These are phyloP conservation scores for Penicillium crystallinum DNA, from an alignment of 495 filamentous ascomycete species.

Conservation along the genomic window DNA sequence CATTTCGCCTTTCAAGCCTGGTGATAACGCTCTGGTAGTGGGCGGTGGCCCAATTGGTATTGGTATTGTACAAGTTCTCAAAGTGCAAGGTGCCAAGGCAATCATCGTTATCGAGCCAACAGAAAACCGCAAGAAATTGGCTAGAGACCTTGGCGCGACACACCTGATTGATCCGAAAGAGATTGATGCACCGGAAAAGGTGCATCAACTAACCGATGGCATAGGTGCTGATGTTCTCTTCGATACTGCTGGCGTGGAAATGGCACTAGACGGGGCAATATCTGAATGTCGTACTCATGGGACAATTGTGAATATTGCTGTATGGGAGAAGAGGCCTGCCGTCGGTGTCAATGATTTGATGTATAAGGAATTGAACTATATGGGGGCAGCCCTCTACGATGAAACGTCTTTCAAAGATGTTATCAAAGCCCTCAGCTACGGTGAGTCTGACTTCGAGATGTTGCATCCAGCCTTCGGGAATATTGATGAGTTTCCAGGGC, in stretches of 20 bases:
- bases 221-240: constrained; percentile 46
- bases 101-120: constrained; percentile 53
- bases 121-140: constrained; percentile 43
- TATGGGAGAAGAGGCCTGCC: constrained; percentile 48
- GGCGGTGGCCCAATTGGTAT: constrained; percentile 59
- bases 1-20: constrained; percentile 41
- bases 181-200: neutral
- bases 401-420: neutral
- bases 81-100: constrained; percentile 40
- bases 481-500: neutral
- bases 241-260: constrained; percentile 54
- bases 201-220: constrained; percentile 21
- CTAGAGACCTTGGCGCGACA: constrained; percentile 49
- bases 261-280: constrained; percentile 46
- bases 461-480: neutral
- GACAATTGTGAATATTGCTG: constrained; percentile 57
- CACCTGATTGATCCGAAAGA: constrained; percentile 47
- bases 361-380: neutral
- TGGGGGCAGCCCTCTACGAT: neutral
- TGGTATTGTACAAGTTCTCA: constrained; percentile 49
- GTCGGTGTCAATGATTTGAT: neutral
- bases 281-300: constrained; percentile 46
- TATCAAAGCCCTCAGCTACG: neutral
- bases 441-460: neutral
- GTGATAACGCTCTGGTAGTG: constrained; percentile 45